These are phyloP conservation scores for Ceratobasidium papillatum DNA, from an alignment of 1,284 basidiomycete species.

Conservation along the genomic window DNA sequence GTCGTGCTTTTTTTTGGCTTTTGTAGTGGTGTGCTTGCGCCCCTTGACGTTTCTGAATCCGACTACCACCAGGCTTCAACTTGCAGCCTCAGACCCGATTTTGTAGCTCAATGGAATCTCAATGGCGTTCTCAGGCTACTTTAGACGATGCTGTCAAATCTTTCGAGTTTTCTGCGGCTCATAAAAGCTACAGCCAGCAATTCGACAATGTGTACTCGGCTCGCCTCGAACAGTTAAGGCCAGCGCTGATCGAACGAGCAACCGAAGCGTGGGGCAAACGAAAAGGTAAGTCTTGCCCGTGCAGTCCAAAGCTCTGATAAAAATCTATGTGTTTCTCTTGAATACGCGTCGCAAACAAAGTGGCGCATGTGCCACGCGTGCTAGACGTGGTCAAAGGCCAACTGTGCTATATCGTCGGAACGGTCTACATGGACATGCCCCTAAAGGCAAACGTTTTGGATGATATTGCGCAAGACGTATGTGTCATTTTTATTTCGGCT, in stretches of 20 bases:
- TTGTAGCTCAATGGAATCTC: not conserved
- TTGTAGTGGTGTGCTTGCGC: not conserved
- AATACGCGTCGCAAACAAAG: conserved; percentile 12
- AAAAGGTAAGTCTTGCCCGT: conserved; percentile 4
- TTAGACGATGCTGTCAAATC: conserved; percentile 18
- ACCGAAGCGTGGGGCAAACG: conserved; percentile 18
- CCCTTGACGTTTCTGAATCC: not conserved
- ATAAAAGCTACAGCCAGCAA: conserved; percentile 26
- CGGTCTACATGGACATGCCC: conserved; percentile 98
- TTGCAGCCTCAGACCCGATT: not conserved
- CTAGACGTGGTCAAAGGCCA: conserved; percentile 87
- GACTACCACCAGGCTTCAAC: not conserved
- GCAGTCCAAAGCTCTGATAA: not conserved
- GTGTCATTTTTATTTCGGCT: conserved; percentile 48
- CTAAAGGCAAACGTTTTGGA: conserved; percentile 97
- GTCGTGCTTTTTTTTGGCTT: not conserved
- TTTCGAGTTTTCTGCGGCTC: not conserved
- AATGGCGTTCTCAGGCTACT: conserved; percentile 20
- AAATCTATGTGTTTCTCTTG: not conserved
- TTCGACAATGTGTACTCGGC: conserved; percentile 36
- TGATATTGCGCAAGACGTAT: conserved; percentile 91
- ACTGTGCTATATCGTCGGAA: conserved; percentile 91
- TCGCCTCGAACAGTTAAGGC: conserved; percentile 20
- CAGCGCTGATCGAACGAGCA: conserved; percentile 8
- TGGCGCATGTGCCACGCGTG: conserved; percentile 75